Evolutionary conservation across 1,284 basidiomycete species (phyloP), one percentile per base, ranked within the genome.

Genomic region (Mycosarcoma maydis): DNA sequence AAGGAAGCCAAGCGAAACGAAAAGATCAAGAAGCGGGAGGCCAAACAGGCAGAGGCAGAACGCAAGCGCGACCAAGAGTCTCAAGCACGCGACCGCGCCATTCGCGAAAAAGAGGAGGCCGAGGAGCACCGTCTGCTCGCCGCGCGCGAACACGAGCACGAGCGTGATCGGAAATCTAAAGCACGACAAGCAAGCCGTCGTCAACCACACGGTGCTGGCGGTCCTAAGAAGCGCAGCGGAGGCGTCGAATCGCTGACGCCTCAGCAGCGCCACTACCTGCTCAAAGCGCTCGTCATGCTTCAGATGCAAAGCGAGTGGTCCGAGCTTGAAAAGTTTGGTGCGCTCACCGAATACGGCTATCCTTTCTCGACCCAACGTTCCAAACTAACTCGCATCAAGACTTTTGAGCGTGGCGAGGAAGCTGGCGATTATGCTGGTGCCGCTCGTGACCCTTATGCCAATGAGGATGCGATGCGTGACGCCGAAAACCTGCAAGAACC

Each of bases 241-340:
- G 52, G 59, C 37, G 54, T 69, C 37, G 55, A 50, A 44, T 45
- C 54, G 9, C 62, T 80, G 10, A 73, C 75, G n/a, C 66, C 79
- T 7, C 51, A 70, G 16, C 78, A 79, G 54, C 76, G 79, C 22
- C 79, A 81, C 57, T 73, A 77, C 45, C 62, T 81, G 24, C 57
- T 81, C 67, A 79, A 78, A 54, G 68, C 73, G 47, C 73, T 81
- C 11, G 73, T 80, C 36, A 71, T 72, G 68, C 60, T 81, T 36
- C 77, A 79, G 52, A 77, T 79, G 75, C 72, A 77, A 50, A 54
- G 43, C 42, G 79, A 81, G 46, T 77, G 61, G 62, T 48, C 51
- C 22, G 73, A 76, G 34, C 47, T 81, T 11, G 79, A 72, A 26
- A 74, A 67, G 41, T 70, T 77, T 10, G 76, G 76, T 19, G 76